Evolutionary conservation across 768 basidiomycete genomes (phyloP), one percentile per base, ranked within the genome.

Genomic region (Leucosporidium scottii): DNA sequence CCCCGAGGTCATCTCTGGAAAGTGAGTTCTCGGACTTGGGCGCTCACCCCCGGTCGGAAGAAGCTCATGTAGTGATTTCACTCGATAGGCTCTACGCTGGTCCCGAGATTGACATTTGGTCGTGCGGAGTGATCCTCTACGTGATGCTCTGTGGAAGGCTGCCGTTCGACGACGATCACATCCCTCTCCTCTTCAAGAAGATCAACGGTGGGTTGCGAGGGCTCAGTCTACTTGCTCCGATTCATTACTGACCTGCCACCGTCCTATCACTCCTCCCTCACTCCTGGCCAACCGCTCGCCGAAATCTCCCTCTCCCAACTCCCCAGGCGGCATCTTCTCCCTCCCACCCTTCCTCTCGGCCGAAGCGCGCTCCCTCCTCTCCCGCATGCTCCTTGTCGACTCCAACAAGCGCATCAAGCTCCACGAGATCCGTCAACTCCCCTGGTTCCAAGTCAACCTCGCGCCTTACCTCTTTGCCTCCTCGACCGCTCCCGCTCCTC

Each of bases 61-160:
- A 3, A 20, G 53, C n/a, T 57, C 18, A 49, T 28, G 3, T 15
- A 9, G 15, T 17, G 6, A 23, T 2, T 9, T 21, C 59, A 4
- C 7, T 21, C 49, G 20, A 12, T 54, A 80, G 80, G 34, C 83
- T 93, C 12, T 99, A 99, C 76, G 92, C 92, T 0, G 96, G 96
- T 0, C 93, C 94, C 0, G 96, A 98, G 79, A 96, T 98, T 75
- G 96, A 99, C 72, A 92, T 98, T 17, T 99, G 96, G 96, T 92
- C 90, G 73, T 90, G 90, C 64, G 96, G 96, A 0, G 94, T 99
- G n/a, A 98, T 99, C 73, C 84, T 99, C 61, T 97, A 93, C 79
- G 96, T 98, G 65, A 93, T 99, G 87, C 84, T 99, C 7, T 93
- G 90, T 75, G 96, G 94, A 7, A 82, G 89, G 57, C 83, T 99